These are phyloP conservation scores for Quercus variabilis DNA, from an alignment of 306 rosid species.

Conservation along the genomic window DNA sequence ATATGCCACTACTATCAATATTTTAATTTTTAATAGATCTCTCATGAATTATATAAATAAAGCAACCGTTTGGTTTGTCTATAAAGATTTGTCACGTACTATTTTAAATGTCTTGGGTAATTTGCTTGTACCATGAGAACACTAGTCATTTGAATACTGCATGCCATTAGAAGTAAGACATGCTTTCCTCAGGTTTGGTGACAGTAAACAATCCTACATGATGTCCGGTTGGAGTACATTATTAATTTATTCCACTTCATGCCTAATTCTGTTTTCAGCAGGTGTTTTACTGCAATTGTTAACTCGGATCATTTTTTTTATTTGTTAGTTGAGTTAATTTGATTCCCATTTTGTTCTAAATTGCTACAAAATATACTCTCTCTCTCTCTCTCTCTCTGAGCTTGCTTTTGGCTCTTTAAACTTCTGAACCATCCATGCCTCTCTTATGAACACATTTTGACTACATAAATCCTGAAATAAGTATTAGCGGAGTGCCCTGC, in stretches of 20 bases:
- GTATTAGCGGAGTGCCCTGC: background rate
- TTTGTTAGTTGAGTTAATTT: background rate
- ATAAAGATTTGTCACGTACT: background rate
- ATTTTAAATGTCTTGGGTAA: background rate
- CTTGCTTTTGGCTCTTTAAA: background rate
- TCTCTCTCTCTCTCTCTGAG: background rate
- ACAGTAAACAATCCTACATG: background rate
- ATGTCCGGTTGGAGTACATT: background rate
- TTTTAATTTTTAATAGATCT: background rate
- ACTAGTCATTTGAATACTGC: background rate
- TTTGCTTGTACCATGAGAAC: background rate
- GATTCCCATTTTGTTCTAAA: background rate
- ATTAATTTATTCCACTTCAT: background rate
- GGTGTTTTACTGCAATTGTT: background rate
- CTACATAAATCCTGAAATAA: background rate
- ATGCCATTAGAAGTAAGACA: background rate
- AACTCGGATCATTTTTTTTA: background rate
- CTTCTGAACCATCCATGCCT: background rate
- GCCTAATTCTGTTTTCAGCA: background rate
- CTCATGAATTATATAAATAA: background rate
- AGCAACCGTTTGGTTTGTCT: background rate
- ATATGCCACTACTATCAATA: background rate
- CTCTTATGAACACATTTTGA: background rate
- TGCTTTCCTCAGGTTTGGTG: constrained; percentile 5
- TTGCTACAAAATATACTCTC: background rate